Evolutionary conservation across 2,329 filamentous ascomycete genomes (phyloP).

Genomic region (Pseudocercospora crystallina): DNA sequence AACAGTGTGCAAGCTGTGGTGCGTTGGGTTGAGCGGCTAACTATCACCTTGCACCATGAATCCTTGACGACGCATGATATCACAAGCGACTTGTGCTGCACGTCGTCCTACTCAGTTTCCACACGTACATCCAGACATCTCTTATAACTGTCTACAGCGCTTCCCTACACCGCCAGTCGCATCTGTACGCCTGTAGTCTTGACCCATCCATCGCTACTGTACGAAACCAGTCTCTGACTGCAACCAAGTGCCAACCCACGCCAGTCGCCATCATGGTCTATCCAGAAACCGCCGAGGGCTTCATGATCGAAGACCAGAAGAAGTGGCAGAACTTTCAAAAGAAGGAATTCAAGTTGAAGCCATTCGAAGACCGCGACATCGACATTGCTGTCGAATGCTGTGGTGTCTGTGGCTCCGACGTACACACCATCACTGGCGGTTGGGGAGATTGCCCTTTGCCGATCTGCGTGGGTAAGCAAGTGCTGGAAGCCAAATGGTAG

Average conservation of each 20-base stretch:
- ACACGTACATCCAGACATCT: no score
- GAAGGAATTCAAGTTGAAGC: slow-evolving; percentile 72
- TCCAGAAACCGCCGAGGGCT: slow-evolving; percentile 53
- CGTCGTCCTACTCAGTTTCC: no score
- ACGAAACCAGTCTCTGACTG: no score
- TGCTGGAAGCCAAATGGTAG: slow-evolving; percentile 12
- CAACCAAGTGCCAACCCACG: background rate
- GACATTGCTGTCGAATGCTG: slow-evolving; percentile 84
- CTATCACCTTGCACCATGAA: no score
- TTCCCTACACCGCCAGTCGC: no score
- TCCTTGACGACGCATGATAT: no score
- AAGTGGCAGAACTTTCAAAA: slow-evolving; percentile 59
- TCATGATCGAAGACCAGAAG: slow-evolving; percentile 55
- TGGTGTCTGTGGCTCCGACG: slow-evolving; percentile 51
- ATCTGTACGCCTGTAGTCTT: no score
- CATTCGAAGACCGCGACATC: slow-evolving; percentile 82
- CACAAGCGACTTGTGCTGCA: no score
- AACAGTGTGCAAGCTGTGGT: no score
- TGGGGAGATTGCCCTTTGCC: slow-evolving; percentile 66
- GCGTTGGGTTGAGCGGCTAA: no score
- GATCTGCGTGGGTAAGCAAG: slow-evolving; percentile 66
- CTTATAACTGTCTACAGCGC: no score
- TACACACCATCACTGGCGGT: slow-evolving; percentile 44
- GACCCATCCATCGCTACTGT: no score
- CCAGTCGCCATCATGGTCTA: slow-evolving; percentile 46